These are phyloP conservation scores for Lactarius trivialis DNA, from an alignment of 768 basidiomycete species.

Conservation along the genomic window DNA sequence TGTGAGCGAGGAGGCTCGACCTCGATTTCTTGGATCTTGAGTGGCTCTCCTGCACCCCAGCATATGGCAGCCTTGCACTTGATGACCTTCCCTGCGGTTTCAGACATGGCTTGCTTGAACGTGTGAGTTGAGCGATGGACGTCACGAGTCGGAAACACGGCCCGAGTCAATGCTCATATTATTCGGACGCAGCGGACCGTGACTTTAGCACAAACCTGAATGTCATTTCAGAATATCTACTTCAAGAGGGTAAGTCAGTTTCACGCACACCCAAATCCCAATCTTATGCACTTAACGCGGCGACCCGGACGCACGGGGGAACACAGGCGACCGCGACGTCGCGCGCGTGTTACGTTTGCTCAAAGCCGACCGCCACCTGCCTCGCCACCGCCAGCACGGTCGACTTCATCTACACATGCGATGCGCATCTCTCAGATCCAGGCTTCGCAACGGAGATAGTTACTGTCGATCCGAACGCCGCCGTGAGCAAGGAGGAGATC, in stretches of 20 bases:
- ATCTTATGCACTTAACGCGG: background rate
- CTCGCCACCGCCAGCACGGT: constrained; percentile 76
- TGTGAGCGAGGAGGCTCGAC: constrained; percentile 85
- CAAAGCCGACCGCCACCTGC: constrained; percentile 73
- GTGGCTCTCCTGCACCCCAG: constrained; percentile 85
- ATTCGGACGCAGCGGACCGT: background rate
- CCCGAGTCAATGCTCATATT: background rate
- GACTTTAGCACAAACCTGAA: constrained; percentile 26
- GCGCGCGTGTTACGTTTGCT: constrained; percentile 73
- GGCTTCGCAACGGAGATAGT: constrained; percentile 58
- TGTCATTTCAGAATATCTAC: constrained; percentile 81
- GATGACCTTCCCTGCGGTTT: constrained; percentile 69
- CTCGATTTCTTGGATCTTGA: constrained; percentile 87
- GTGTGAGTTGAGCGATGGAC: too few relatives aligned
- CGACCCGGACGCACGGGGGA: background rate
- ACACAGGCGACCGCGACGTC: constrained; percentile 68
- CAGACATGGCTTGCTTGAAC: constrained; percentile 47
- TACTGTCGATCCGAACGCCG: constrained; percentile 28
- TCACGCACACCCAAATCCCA: constrained; percentile 2
- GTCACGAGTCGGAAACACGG: background rate
- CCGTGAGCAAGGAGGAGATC: constrained; percentile 60
- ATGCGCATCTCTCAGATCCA: constrained; percentile 68
- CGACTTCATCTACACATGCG: constrained; percentile 85
- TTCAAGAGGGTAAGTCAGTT: constrained; percentile 70
- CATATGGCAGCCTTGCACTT: constrained; percentile 90